Conservation (phyloP, 2,329 filamentous ascomycete genomes). For the Fusarium falciforme region DNA sequence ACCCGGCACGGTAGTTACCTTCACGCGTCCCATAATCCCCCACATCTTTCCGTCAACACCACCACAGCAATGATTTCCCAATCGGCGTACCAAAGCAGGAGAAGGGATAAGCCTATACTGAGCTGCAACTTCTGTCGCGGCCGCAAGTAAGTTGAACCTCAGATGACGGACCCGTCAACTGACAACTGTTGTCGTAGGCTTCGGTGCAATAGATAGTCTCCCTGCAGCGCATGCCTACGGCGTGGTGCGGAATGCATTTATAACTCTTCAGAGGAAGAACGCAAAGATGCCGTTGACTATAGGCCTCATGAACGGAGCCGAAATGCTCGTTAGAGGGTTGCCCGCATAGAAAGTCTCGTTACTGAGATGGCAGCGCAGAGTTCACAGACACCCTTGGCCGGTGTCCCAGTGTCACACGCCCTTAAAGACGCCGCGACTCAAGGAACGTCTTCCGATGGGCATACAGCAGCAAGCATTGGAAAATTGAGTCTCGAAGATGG, state of each 20-base stretch:
- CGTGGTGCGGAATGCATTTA: constrained; percentile 6
- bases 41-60: not conserved
- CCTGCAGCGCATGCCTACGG: constrained; percentile 10
- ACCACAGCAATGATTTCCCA: not conserved
- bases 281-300: too few species aligned
- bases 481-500: not conserved
- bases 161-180: too few species aligned
- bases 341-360: constrained; percentile 29
- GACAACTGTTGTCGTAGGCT: too few species aligned
- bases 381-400: not conserved
- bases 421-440: too few species aligned
- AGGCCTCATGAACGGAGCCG: not conserved
- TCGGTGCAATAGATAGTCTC: constrained; percentile 9
- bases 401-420: not conserved
- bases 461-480: not conserved
- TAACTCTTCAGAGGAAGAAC: too few species aligned
- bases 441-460: not conserved
- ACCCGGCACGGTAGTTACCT: not conserved
- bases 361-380: constrained; percentile 18
- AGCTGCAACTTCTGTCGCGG: not conserved
- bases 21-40: too few species aligned
- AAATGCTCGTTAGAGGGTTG: constrained; percentile 29
- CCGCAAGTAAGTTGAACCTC: not conserved
- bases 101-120: not conserved
- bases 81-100: not conserved